Percentiles rank a stretch among this genome's conserved stretches.
phyloP scores from a whole-genome alignment of 495 filamentous ascomycete species.

The Trypethelium eluteriae region DNA sequence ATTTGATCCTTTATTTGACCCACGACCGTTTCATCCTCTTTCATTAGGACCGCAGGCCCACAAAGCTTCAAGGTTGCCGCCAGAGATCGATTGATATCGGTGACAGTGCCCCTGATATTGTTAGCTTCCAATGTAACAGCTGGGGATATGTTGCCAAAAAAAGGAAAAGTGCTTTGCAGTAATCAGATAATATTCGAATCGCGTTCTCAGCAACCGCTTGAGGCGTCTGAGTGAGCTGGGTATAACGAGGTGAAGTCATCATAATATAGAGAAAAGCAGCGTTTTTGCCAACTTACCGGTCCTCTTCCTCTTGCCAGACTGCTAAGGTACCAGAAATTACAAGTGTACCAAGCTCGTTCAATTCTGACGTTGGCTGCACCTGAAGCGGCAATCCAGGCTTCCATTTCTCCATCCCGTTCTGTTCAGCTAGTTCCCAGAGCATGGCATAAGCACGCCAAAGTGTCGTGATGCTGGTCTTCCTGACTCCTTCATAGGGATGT shows the following conservation, averaged over 20 bases:
- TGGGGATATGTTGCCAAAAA: too few species aligned
- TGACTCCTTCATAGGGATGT: slow-evolving; percentile 86
- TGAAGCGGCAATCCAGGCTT: slow-evolving; percentile 78
- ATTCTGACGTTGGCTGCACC: slow-evolving; percentile 63
- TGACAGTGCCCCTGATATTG: slow-evolving; percentile 65
- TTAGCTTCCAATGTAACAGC: slow-evolving; percentile 26
- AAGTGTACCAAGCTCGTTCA: slow-evolving; percentile 80
- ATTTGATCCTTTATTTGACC: slow-evolving; percentile 59
- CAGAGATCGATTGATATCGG: slow-evolving; percentile 90
- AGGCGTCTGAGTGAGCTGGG: slow-evolving; percentile 99
- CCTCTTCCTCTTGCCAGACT: slow-evolving; percentile 80
- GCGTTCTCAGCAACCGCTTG: slow-evolving; percentile 52
- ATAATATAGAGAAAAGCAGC: slow-evolving; percentile 46
- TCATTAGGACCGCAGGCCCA: slow-evolving; percentile 68
- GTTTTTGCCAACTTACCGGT: slow-evolving; percentile 57
- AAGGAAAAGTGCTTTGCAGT: too few species aligned
- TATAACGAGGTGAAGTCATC: slow-evolving; percentile 89
- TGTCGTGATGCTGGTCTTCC: slow-evolving; percentile 81
- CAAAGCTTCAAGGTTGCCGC: slow-evolving; percentile 88
- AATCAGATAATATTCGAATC: slow-evolving; percentile 2
- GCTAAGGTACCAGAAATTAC: slow-evolving; percentile 76
- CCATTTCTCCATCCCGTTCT: slow-evolving; percentile 72
- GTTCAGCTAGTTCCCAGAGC: slow-evolving; percentile 81
- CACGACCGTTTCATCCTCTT: slow-evolving; percentile 27
- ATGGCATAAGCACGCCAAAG: slow-evolving; percentile 90